Evolutionary conservation across 768 basidiomycete species (phyloP).

Genomic region (Russula compacta): DNA sequence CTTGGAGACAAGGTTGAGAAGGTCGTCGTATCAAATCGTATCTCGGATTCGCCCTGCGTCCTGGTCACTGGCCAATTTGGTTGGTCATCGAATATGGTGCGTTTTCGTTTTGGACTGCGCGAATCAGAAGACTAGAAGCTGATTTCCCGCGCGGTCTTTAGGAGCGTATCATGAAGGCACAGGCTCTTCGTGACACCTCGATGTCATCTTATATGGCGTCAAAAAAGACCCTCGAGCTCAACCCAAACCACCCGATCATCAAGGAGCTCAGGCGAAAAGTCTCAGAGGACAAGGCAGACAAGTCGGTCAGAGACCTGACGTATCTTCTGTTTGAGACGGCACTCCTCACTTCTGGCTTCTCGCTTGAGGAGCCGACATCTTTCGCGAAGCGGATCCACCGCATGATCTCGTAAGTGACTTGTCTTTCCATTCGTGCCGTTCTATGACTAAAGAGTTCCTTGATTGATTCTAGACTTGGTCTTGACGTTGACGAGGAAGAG

Average conservation of each 20-base stretch:
- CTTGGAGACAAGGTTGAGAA: slow-evolving; percentile 99
- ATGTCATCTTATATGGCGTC: slow-evolving; percentile 99
- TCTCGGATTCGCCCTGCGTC: slow-evolving; percentile 92
- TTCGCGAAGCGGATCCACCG: slow-evolving; percentile 96
- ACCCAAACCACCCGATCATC: slow-evolving; percentile 86
- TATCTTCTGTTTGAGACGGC: slow-evolving; percentile 96
- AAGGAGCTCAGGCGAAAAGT: slow-evolving; percentile 96
- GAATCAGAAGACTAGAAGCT: neutral
- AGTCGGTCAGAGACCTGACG: slow-evolving; percentile 94
- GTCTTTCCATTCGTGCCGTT: neutral
- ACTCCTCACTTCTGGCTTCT: slow-evolving; percentile 90
- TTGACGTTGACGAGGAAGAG: slow-evolving; percentile 61
- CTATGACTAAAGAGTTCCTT: neutral
- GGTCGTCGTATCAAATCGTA: slow-evolving; percentile 96
- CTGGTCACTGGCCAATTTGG: slow-evolving; percentile 98
- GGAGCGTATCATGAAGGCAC: slow-evolving; percentile 99
- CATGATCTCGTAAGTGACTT: slow-evolving; percentile 72
- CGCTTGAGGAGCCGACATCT: slow-evolving; percentile 88
- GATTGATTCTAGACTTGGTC: slow-evolving; percentile 46
- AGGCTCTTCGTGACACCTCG: slow-evolving; percentile 90
- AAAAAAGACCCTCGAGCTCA: slow-evolving; percentile 97
- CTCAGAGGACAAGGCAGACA: slow-evolving; percentile 95
- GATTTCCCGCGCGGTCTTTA: slow-evolving; percentile 22
- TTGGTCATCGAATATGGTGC: slow-evolving; percentile 98
- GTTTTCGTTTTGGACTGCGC: slow-evolving; percentile 18